phyloP scores from a whole-genome alignment of 176 grass and related monocot species.

The Bolboschoenus planiculmis region DNA sequence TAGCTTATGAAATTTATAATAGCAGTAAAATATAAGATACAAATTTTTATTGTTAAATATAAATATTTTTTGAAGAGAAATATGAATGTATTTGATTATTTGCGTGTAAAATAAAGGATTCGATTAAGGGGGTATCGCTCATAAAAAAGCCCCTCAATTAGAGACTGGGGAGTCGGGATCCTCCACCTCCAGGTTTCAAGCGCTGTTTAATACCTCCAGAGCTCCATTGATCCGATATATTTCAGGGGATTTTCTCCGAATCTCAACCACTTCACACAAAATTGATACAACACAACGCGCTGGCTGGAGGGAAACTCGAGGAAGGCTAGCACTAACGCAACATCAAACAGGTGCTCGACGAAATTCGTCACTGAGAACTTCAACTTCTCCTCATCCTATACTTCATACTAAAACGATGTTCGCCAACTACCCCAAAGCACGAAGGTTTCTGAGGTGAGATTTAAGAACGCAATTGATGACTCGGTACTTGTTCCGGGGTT shows the following conservation, averaged over 20 bases:
- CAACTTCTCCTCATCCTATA: neutral
- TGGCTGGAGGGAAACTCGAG: neutral
- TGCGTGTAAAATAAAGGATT: too few species aligned
- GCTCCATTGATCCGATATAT: neutral
- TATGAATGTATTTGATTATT: too few species aligned
- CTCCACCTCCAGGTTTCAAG: too few species aligned
- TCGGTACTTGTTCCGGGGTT: neutral
- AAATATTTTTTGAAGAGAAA: too few species aligned
- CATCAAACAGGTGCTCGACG: slow-evolving; percentile 5
- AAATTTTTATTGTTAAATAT: too few species aligned
- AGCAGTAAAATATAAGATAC: too few species aligned
- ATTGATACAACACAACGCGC: neutral
- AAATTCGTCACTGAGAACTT: slow-evolving; percentile 15
- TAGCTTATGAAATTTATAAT: too few species aligned
- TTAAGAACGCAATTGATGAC: neutral
- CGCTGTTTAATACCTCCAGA: too few species aligned
- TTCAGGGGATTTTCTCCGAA: neutral
- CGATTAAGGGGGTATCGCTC: too few species aligned
- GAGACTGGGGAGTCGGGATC: too few species aligned
- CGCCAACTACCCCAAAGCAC: slow-evolving; percentile 38
- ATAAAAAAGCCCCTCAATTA: too few species aligned
- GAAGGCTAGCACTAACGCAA: neutral
- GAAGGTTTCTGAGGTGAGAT: slow-evolving; percentile 47
- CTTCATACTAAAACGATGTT: slow-evolving; percentile 24
- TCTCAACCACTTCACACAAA: neutral